Evolutionary conservation across 805 yeast genomes (phyloP).

Genomic region (Lipomyces lipofer): DNA sequence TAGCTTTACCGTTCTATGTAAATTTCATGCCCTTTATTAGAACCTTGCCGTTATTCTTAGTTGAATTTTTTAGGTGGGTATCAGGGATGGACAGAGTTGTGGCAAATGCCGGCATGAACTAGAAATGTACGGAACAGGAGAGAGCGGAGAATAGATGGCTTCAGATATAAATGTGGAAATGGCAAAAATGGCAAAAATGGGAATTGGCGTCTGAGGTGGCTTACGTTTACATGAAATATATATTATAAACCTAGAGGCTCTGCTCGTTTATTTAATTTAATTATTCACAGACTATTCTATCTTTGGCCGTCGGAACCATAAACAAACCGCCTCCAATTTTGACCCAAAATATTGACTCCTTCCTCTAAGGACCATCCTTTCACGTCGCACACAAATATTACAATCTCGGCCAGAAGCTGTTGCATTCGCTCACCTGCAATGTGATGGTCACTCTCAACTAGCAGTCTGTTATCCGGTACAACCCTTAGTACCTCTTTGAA

Average conservation of each 20-base stretch:
- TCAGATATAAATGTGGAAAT: no score
- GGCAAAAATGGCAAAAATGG: no score
- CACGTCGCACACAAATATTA: conserved; percentile 17
- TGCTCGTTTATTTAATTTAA: neutral
- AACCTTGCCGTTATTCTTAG: conserved; percentile 70
- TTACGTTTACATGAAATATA: no score
- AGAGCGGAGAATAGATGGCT: no score
- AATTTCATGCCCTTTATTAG: conserved; percentile 70
- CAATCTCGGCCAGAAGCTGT: conserved; percentile 18
- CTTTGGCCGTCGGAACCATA: conserved; percentile 6
- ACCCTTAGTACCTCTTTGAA: conserved; percentile 37
- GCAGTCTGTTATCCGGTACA: conserved; percentile 43
- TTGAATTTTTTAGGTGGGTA: conserved; percentile 52
- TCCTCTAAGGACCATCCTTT: conserved; percentile 30
- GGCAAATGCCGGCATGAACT: conserved; percentile 1
- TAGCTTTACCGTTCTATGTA: conserved; percentile 75
- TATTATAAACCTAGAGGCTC: no score
- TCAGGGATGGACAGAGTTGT: conserved; percentile 66
- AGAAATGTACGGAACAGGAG: no score
- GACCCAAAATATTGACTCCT: conserved; percentile 18
- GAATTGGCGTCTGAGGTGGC: no score
- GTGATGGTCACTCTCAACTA: conserved; percentile 58
- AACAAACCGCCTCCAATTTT: conserved; percentile 19
- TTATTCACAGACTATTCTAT: neutral
- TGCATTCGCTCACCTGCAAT: conserved; percentile 37